Evolutionary conservation across 2,329 filamentous ascomycete species (phyloP), one percentile per base, ranked within the genome.

Genomic region (Fusarium pseudograminearum): DNA sequence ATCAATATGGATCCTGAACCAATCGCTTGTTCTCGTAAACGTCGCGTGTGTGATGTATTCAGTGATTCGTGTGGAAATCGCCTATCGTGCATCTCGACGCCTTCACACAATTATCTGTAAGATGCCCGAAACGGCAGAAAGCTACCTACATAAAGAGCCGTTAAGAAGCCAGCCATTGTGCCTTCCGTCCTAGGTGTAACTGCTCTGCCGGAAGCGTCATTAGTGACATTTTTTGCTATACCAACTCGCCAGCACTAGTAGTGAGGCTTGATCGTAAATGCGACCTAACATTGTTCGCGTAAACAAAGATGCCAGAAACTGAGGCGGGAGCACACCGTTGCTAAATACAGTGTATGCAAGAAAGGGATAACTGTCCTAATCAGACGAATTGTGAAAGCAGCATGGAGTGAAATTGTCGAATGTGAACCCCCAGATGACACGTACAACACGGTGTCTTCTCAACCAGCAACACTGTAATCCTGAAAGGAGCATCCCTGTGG

Each of bases 151-250:
- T 51, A 52, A 34, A 46, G 26, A 51, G 33, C 67, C 63, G 67
- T 54, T 70, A 41, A 56, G 46, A 50, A 48, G 28, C 20, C 61
- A 61, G 33, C 44, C 30, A 57, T 33, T 40, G 41, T 57, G 44
- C 47, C 26, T 47, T 61, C 57, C 38, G 44, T 54, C 44, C 50
- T 28, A 30, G 45, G 30, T 12, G 11, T 44, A 28, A 40, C 48
- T 28, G 28, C 34, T 28, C 53, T 48, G 40, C 60, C 64, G 67
- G 55, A 69, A 70, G 38, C 67, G 71, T 70, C 67, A 70, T 57
- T 40, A 46, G 38, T 69, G 67, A 58, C 58, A 59, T 68, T 61
- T 46, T 46, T 68, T 46, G 47, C 63, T 59, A 31, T 40, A 41
- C 46, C 40, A 52, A 61, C 12, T 57, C 28, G 31, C 12, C 24